Conservation (phyloP, 2,329 filamentous ascomycete genomes). For the Xylaria sp. region DNA sequence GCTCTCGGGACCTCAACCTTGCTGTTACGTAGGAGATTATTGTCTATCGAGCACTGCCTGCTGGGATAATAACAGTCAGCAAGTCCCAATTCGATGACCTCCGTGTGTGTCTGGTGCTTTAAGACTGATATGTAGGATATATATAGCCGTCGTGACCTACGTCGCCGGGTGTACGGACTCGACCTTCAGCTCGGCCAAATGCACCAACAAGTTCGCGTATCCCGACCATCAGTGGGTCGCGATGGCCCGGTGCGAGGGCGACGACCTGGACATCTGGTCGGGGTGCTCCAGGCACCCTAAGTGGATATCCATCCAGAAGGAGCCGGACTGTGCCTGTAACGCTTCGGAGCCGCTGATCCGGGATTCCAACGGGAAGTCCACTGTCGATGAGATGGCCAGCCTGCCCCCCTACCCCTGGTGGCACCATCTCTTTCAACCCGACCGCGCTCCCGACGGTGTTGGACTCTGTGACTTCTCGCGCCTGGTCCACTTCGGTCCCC, state of each 20-base stretch:
- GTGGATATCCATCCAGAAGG: conserved; percentile 25
- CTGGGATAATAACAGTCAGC: conserved; percentile 31
- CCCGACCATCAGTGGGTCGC: conserved; percentile 31
- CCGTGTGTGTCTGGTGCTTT: too few species aligned
- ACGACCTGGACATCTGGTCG: conserved; percentile 29
- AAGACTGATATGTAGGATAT: conserved; percentile 14
- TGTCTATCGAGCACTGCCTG: conserved; percentile 28
- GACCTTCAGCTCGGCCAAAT: conserved; percentile 27
- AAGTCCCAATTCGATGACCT: background rate
- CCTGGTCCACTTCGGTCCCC: background rate
- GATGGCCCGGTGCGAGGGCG: conserved; percentile 30
- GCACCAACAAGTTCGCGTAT: conserved; percentile 29
- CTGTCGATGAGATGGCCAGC: conserved; percentile 24
- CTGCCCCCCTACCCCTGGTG: conserved; percentile 29
- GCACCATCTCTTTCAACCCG: conserved; percentile 32
- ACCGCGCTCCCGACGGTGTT: conserved; percentile 28
- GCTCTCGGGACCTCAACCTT: conserved; percentile 27
- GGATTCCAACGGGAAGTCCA: conserved; percentile 29
- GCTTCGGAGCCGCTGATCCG: conserved; percentile 25
- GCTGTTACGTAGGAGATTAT: conserved; percentile 31
- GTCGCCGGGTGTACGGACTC: conserved; percentile 31
- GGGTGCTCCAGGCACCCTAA: conserved; percentile 27
- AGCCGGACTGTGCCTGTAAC: conserved; percentile 30
- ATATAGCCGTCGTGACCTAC: conserved; percentile 32
- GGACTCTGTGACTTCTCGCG: background rate